Percentiles rank a stretch among this genome's conserved stretches.
Conservation (phyloP, 139 green algal species). For the Choricystis sp. region DNA sequence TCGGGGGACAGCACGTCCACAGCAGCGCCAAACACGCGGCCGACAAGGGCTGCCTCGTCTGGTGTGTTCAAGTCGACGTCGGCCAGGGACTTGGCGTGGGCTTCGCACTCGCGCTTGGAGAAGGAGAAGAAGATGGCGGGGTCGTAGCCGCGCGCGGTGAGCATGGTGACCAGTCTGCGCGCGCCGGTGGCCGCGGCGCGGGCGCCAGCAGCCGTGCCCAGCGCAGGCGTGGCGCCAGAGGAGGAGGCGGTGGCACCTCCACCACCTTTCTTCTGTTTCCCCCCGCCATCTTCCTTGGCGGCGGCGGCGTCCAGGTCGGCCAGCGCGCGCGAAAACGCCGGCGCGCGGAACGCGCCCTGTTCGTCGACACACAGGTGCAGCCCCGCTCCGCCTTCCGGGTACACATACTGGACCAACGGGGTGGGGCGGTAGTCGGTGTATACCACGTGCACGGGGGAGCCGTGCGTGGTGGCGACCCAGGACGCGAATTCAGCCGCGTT, state of each 20-base stretch:
- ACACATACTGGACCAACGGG: conserved; percentile 87
- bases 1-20: conserved; percentile 51
- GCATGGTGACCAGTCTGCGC: background rate
- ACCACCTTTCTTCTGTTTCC: background rate
- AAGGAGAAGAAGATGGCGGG: conserved; percentile 96
- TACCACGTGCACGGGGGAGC: conserved; percentile 83
- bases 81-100: conserved; percentile 27
- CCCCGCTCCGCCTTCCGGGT: conserved; percentile 49
- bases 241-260: background rate
- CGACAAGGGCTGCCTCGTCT: conserved; percentile 28
- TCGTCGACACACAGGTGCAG: conserved; percentile 51
- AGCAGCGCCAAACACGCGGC: conserved; percentile 53
- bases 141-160: conserved; percentile 40
- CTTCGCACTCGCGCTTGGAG: conserved; percentile 41
- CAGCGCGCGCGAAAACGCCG: conserved; percentile 17
- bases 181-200: too few species aligned
- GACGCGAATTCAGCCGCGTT: conserved; percentile 88
- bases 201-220: too few species aligned
- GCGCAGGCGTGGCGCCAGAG: too few species aligned
- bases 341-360: conserved; percentile 8
- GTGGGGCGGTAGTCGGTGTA: conserved; percentile 90
- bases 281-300: conserved; percentile 10
- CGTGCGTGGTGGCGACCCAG: conserved; percentile 77
- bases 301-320: conserved; percentile 1
- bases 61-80: conserved; percentile 31